These are phyloP conservation scores for Trypanosomatidae sp. DNA, from an alignment of 208 protist species.

Conservation along the genomic window DNA sequence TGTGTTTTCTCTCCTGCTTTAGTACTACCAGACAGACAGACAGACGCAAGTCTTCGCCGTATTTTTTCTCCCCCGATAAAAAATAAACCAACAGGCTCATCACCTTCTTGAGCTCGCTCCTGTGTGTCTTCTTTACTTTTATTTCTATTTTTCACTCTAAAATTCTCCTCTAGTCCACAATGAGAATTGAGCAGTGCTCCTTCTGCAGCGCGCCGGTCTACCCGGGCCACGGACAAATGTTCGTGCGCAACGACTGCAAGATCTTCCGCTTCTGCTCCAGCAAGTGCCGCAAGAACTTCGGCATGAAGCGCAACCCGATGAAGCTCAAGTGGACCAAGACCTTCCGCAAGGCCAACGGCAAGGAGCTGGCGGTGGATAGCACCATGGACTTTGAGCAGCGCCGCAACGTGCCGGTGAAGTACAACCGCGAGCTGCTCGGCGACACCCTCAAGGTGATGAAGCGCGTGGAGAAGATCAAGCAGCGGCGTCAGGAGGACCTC, in stretches of 20 bases:
- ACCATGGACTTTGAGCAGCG: slow-evolving; percentile 99
- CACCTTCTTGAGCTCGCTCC: neutral
- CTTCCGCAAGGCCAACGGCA: slow-evolving; percentile 97
- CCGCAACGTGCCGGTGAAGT: slow-evolving; percentile 98
- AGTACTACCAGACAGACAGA: too few relatives aligned
- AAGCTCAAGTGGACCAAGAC: slow-evolving; percentile 99
- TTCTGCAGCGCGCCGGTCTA: slow-evolving; percentile 98
- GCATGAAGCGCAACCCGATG: slow-evolving; percentile 99
- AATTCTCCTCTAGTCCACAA: too few relatives aligned
- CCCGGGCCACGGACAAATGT: slow-evolving; percentile 98
- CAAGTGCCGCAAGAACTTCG: slow-evolving; percentile 99
- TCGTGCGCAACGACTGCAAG: slow-evolving; percentile 99
- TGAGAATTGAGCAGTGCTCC: slow-evolving; percentile 98
- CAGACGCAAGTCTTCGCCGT: too few relatives aligned
- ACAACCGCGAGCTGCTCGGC: slow-evolving; percentile 98
- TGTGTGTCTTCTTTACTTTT: too few relatives aligned
- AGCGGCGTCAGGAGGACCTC: slow-evolving; percentile 91
- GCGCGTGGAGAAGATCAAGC: slow-evolving; percentile 96
- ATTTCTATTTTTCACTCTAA: too few relatives aligned
- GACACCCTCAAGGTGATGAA: slow-evolving; percentile 98
- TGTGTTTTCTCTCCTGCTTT: too few relatives aligned
- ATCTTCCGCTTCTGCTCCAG: slow-evolving; percentile 97
- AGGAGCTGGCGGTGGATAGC: slow-evolving; percentile 98
- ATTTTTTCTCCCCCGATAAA: too few relatives aligned
- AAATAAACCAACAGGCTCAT: too few relatives aligned